Evolutionary conservation across 306 rosid genomes (phyloP), one percentile per base, ranked within the genome.

Genomic region (Macrotyloma uniflorum): DNA sequence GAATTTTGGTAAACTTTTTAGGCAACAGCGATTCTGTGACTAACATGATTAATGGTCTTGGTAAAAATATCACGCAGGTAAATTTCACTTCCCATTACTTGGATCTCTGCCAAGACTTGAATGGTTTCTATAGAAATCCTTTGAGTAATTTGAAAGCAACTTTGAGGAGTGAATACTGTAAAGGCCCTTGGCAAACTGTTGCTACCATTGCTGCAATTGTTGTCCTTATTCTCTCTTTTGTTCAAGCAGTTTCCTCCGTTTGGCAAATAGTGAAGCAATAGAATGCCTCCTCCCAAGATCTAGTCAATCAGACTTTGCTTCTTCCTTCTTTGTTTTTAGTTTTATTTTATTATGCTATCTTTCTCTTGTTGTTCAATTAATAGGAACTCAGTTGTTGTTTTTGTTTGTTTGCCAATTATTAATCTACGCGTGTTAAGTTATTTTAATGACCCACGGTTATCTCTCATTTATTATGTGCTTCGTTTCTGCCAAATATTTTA

Each of bases 1-100:
- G 66, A 38, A 24, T 85, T 4, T 0, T 84, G 6, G 57, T 77
- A 43, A 72, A 80, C n/a, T 76, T 64, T 73, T 23, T 84, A 4
- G 58, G 83, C 0, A 80, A 77, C 9, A 40, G 38, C 58, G 70
- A 77, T 72, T 77, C 83, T 13, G 88, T 77, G 38, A 74, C 88
- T 9, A 51, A 59, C 3, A 2, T 84, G 63, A 49, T 72, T 47
- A 84, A 72, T 66, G 20, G 77, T 49, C 78, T 84, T 4, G 40
- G 73, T 55, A 65, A 61, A 20, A 66, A 76, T 42, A 4, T 82
- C 16, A 19, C 67, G 0, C 50, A 36, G 0, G 5, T 2, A 2
- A 49, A 43, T 32, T 69, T 62, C 9, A 57, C 5, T 74, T 46
- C 51, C 3, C 7, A 65, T 64, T 89, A 74, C 80, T 73, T 11